Evolutionary conservation across 345 rosid species (phyloP), one percentile per base, ranked within the genome.

Genomic region (Theobroma cacao): DNA sequence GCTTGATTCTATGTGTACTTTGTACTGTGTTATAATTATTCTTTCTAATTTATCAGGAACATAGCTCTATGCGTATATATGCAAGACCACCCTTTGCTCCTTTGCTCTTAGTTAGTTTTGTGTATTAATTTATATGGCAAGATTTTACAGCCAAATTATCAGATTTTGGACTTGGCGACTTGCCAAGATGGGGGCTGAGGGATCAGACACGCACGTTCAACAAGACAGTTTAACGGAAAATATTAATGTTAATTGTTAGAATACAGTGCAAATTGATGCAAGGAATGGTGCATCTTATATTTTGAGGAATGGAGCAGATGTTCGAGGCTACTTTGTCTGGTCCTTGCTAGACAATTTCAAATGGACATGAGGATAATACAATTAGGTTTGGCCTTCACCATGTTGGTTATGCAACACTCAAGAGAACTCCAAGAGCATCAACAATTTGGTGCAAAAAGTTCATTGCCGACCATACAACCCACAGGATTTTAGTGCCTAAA

Each of bases 101-200:
- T 1, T 52, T 48, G 1, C 1, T 41, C 3, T 43, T 24, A 31
- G 12, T 20, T 43, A 40, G 56, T 40, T 74, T 58, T 72, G 26
- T 28, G 41, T 5, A 8, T 53, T 18, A 24, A 18, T n/a, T n/a
- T n/a, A 36, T 22, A 14, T 77, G 20, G 14, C 60, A 95, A 98
- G 98, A 93, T 82, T 95, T 93, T 60, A 92, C 94, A 0, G 94
- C 91, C 5, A 95, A 93, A 76, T 66, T 95, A 55, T 95, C 99
- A 7, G 99, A 95, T 83, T 93, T 95, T 13, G 99, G 98, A 62
- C 94, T n/a, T n/a, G n/a, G n/a, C n/a, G n/a, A n/a, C n/a, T 93
- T 0, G 98, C 99, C 5, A 95, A 78, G 60, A 92, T 95, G 95
- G 98, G 99, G 0, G 98, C 99, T 20, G 97, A 93, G 77, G 99